Percentiles rank a stretch among this genome's conserved stretches.
Evolutionary conservation across 805 yeast genomes (phyloP).

Genomic region (Scheffersomyces lignosus): DNA sequence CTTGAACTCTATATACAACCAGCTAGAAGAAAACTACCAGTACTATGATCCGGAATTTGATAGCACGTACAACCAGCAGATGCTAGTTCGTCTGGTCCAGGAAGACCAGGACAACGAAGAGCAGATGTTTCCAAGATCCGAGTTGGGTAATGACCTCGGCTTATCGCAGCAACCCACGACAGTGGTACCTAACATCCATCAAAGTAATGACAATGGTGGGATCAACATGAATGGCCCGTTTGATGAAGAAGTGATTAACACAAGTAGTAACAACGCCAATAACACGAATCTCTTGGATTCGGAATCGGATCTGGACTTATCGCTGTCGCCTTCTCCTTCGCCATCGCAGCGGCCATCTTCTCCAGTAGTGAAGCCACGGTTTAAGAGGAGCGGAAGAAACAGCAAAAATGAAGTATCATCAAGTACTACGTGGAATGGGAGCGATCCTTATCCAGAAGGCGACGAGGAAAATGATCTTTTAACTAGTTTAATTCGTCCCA

Average conservation of each 20-base stretch:
- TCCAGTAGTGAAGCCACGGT: not conserved
- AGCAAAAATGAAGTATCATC: not conserved
- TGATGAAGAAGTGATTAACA: too few species aligned
- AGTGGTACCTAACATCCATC: too few species aligned
- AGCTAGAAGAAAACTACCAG: slow-evolving; percentile 37
- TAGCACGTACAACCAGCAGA: slow-evolving; percentile 4
- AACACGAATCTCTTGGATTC: slow-evolving; percentile 27
- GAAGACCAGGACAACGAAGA: not conserved
- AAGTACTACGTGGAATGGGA: not conserved
- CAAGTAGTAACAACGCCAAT: not conserved
- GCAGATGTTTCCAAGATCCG: too few species aligned
- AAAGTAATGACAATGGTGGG: too few species aligned
- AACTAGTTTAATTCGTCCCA: not conserved
- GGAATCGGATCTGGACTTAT: slow-evolving; percentile 35
- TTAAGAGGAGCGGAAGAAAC: not conserved
- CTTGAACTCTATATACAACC: slow-evolving; percentile 43
- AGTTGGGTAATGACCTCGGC: not conserved
- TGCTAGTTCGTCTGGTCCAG: not conserved
- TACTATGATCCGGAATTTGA: slow-evolving; percentile 38
- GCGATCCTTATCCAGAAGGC: too few species aligned
- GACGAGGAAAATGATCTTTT: slow-evolving; percentile 4
- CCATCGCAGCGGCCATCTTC: slow-evolving; percentile 11
- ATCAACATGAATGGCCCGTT: too few species aligned
- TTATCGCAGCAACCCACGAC: too few species aligned
- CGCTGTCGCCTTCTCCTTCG: slow-evolving; percentile 21